Base-by-base conservation (phyloP, 345 rosid genomes). In the Carallia brachiata region DNA sequence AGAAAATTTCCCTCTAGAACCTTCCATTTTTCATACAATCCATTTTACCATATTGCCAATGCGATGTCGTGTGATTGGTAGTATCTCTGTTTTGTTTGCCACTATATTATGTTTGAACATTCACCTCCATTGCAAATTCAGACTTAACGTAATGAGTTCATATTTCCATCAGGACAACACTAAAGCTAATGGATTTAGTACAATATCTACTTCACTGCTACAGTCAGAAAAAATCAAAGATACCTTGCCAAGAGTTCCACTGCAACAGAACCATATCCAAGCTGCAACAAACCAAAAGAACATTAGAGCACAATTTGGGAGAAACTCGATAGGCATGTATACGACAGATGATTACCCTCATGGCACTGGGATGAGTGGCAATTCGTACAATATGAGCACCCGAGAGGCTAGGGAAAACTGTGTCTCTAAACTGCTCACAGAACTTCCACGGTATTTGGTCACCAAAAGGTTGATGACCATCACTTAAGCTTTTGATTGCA, bases 381-480 rank as follows among this genome's bases (percentile, higher is more conserved):
- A 95, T 95, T 63, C 99, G 92, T 56, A 92, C 99, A 48, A 95
- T 89, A 57, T 98, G 91, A 84, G 92, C 98, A 69, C 99, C 99
- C 31, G 99, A 96, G 70, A 96, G 89, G 64, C 82, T 80, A 65
- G 99, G 99, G 72, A 96, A 96, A 62, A 71, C 91, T 23, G 86
- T 71, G 59, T 96, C 94, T 67, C 87, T 85, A 60, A 89, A 96
- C 68, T 90, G 91, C 83, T 96, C 94, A 77, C 86, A 89, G 76
- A 96, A 92, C 78, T 96, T 96, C 99, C 99, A 96, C 31, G 99
- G 98, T 67, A 96, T 90, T 75, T 92, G 98, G 81, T 96, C 99
- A 68, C 99, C 99, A 83, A 52, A 85, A 8, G 99, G 99, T 72
- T 85, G 90, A 85, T 88, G 91, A 40, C 94, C 98, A 68, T 76